Conservation (phyloP, 163 green algal species). For the Scenedesmus sp. region DNA sequence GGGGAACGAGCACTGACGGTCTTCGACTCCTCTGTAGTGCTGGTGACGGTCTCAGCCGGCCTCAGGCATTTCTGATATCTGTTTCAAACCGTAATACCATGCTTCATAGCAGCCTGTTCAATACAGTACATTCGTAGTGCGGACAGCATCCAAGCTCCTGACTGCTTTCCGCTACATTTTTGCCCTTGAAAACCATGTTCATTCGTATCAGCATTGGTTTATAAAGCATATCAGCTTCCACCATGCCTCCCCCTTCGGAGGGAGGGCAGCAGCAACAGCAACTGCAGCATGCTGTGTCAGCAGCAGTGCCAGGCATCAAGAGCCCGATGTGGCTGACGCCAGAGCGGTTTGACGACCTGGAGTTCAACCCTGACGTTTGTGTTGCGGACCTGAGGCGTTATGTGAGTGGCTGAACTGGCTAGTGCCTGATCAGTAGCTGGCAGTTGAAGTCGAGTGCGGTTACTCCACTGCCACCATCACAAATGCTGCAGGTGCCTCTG, state of each 20-base stretch:
- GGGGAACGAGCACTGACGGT: no score
- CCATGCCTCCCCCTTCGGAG: not conserved
- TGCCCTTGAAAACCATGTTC: no score
- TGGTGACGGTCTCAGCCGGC: no score
- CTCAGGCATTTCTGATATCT: no score
- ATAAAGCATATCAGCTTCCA: not conserved
- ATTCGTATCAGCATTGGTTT: not conserved
- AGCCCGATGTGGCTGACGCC: slow-evolving; percentile 86
- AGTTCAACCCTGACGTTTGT: slow-evolving; percentile 86
- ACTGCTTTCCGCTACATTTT: not conserved
- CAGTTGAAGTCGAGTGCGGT: not conserved
- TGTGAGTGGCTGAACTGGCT: slow-evolving; percentile 58
- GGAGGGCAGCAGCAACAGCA: slow-evolving; percentile 4
- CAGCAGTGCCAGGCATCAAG: slow-evolving; percentile 1
- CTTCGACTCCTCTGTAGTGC: no score
- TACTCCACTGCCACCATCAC: not conserved
- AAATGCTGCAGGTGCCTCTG: slow-evolving; percentile 83
- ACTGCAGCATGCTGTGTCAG: not conserved
- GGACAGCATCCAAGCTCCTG: not conserved
- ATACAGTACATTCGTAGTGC: not conserved
- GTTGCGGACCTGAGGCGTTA: slow-evolving; percentile 89
- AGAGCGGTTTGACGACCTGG: slow-evolving; percentile 74
- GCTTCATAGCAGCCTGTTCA: no score
- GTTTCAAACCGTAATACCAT: no score
- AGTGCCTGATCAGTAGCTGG: not conserved